Evolutionary conservation across 2,329 filamentous ascomycete species (phyloP).

Genomic region (Hypomyces rosellus): DNA sequence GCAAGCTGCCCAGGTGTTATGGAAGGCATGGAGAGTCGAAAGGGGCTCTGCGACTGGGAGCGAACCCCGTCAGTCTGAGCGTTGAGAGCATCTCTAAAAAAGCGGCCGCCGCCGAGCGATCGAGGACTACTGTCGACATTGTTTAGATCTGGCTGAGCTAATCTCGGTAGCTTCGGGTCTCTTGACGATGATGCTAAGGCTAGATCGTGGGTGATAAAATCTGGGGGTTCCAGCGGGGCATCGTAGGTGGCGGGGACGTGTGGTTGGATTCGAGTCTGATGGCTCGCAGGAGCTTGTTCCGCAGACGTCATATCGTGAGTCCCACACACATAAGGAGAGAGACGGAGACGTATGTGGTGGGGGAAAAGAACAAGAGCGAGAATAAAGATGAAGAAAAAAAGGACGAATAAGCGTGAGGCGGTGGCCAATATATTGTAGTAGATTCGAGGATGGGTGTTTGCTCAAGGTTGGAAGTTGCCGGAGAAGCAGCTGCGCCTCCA

Average conservation of each 20-base stretch:
- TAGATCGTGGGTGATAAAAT: constrained; percentile 12
- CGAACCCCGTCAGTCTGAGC: constrained; percentile 19
- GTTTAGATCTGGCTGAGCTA: constrained; percentile 3
- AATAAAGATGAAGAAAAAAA: too few species aligned
- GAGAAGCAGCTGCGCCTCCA: too few species aligned
- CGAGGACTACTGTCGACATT: constrained; percentile 20
- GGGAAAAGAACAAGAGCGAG: too few species aligned
- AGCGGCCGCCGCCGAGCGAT: constrained; percentile 24
- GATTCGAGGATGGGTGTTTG: neutral
- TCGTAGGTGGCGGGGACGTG: constrained; percentile 19
- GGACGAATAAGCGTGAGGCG: neutral
- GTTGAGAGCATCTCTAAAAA: constrained; percentile 26
- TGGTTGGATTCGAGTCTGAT: constrained; percentile 23
- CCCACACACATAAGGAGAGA: constrained; percentile 5
- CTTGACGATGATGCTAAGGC: constrained; percentile 12
- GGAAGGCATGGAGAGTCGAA: constrained; percentile 38
- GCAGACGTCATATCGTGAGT: constrained; percentile 27
- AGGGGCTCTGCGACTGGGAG: constrained; percentile 32
- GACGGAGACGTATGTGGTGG: neutral
- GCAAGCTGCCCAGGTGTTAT: constrained; percentile 50
- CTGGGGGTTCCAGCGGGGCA: constrained; percentile 12
- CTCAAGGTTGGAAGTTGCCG: neutral
- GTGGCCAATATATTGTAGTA: neutral
- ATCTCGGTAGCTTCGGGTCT: constrained; percentile 10
- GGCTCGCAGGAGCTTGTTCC: constrained; percentile 24